Conservation (phyloP, 371 early-diverging fungal genomes). For the Mortierella sp. region DNA sequence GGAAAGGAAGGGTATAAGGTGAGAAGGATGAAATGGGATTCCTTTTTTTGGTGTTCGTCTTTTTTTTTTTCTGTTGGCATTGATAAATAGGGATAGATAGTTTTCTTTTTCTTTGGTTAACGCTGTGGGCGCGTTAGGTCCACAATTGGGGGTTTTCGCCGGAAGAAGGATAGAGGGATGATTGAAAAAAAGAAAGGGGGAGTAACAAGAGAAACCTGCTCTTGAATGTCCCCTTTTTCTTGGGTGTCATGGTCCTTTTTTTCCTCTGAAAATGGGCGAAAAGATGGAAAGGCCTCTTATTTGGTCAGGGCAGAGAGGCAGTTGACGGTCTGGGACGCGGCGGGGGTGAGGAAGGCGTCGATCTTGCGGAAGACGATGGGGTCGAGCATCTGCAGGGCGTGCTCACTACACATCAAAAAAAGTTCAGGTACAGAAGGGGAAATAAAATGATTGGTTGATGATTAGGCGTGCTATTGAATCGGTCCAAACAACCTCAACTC, state of each 20-base stretch:
- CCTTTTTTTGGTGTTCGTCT: neutral
- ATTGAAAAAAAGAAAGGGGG: neutral
- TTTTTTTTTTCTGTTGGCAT: neutral
- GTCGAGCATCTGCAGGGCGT: conserved; percentile 34
- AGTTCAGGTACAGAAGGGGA: neutral
- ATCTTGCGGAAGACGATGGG: conserved; percentile 47
- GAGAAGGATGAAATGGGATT: neutral
- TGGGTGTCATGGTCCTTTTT: neutral
- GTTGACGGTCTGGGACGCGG: conserved; percentile 44
- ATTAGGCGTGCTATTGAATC: neutral
- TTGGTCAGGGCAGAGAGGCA: conserved; percentile 32
- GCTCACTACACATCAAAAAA: conserved; percentile 10
- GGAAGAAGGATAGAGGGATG: neutral
- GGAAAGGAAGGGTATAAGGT: neutral
- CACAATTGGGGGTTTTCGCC: neutral
- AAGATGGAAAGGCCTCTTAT: neutral
- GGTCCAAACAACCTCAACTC: neutral
- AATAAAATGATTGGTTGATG: neutral
- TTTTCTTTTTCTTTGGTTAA: neutral
- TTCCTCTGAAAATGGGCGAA: neutral
- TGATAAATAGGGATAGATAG: neutral
- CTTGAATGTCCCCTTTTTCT: neutral
- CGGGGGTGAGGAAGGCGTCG: conserved; percentile 30
- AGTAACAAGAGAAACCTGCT: neutral
- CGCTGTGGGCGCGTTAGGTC: conserved; percentile 13